Evolutionary conservation across 2,329 filamentous ascomycete species (phyloP).

Genomic region (Colletotrichum abscissum): DNA sequence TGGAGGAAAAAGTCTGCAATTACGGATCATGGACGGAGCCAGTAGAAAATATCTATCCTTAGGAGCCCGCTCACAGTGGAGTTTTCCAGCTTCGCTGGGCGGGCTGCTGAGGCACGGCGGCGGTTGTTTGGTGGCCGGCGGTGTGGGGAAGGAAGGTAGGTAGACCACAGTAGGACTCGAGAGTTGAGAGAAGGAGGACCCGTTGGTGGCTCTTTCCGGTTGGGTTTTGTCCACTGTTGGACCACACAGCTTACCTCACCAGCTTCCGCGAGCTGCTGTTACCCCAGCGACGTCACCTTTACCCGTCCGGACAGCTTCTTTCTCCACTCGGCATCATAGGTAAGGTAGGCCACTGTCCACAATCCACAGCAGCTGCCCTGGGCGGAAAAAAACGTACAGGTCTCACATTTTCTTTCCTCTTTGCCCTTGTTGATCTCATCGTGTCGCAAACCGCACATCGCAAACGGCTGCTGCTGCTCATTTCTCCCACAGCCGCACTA

Average conservation of each 20-base stretch:
- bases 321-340: constrained; percentile 30
- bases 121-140: constrained; percentile 15
- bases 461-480: constrained; percentile 25
- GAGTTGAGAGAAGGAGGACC: not conserved
- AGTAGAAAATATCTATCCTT: constrained; percentile 30
- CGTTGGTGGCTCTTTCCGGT: not conserved
- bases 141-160: constrained; percentile 1
- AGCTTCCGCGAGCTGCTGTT: constrained; percentile 31
- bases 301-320: constrained; percentile 25
- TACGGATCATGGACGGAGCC: constrained; percentile 33
- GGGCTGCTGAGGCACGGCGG: constrained; percentile 16
- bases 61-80: constrained; percentile 28
- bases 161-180: no score
- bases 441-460: constrained; percentile 29
- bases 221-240: not conserved
- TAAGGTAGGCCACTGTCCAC: constrained; percentile 6
- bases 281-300: constrained; percentile 38
- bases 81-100: constrained; percentile 11
- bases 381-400: constrained; percentile 18
- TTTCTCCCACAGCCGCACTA: constrained; percentile 1
- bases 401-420: constrained; percentile 19
- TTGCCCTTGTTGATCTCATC: constrained; percentile 20
- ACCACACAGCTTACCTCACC: constrained; percentile 16
- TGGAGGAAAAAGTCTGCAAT: constrained; percentile 33
- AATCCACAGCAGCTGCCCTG: constrained; percentile 13